Base-by-base conservation (phyloP, 139 green algal genomes). In the Chlorella sp. region DNA sequence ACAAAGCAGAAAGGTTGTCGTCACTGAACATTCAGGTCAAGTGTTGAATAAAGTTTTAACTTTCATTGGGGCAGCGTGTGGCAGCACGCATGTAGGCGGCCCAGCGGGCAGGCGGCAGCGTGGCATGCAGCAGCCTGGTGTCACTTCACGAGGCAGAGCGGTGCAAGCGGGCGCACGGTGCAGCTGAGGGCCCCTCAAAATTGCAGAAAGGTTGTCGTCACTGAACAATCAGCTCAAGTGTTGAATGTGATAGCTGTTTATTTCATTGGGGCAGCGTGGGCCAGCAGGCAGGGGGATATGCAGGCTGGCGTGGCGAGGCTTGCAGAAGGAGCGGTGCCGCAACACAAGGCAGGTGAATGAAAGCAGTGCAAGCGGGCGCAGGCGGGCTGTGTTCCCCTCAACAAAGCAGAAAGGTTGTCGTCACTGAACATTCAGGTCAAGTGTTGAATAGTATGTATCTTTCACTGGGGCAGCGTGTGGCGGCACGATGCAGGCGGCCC, bases 361-460 rank as follows among this genome's bases (percentile, higher is more conserved):
- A 32, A 15, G 73, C 32, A 42, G 30, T 42, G 30, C n/a, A 37
- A 57, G 48, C 5, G 48, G 48, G 48, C 9, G 48, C 73, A 79
- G 73, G 30, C 3, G 73, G 24, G 32, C 32, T 12, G 1, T 2
- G 3, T 14, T 2, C 68, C 84, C 84, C 84, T 88, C 84, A 88
- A 88, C 81, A 39, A 81, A 81, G 84, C 84, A 88, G 84, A 81
- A 88, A 40, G 39, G 32, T 15, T 88, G 84, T 88, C 64, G n/a
- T 81, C 84, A 88, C 84, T 21, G 64, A 57, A 26, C 4, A 32
- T 11, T 88, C 84, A 88, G 84, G 68, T 39, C 84, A 88, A 88
- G 84, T 88, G 84, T 88, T 81, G 84, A 9, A 88, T 81, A 81
- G 84, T 88, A 68, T 88, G 68, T 88, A 81, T 88, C 84, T 88